Base-by-base conservation (phyloP, 148 eudicot genomes). In the Gaultheria prostrata region DNA sequence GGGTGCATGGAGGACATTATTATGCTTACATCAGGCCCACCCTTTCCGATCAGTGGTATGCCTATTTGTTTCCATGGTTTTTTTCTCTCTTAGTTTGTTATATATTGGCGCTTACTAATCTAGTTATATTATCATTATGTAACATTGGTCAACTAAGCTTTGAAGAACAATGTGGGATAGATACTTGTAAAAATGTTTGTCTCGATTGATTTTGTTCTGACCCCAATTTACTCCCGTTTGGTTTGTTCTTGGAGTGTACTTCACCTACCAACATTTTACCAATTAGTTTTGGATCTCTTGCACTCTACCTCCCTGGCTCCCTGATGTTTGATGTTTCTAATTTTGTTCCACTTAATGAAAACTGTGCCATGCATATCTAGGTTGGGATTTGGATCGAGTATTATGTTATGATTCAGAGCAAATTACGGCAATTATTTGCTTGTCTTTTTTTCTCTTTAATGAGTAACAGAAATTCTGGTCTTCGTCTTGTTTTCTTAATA, bases 1-100 rank as follows among this genome's bases (percentile, higher is more conserved):
- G 98, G 43, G 95, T 94, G 76, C 94, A 93, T 82, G 98, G 98
- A 59, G 98, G 98, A 77, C 96, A 94, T 86, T 95, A 95, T 89
- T 95, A 94, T 87, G 98, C 98, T 49, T 95, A 83, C 84, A 95
- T 94, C 82, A 91, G 98, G 85, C 98, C 98, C 78, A 95, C 96
- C 35, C 93, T 94, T 71, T 89, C 96, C 77, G 96, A 95, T 77
- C 95, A 94, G 84, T 95, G 98, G 98, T 95, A 84, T 73, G 94
- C 83, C 20, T 61, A 65, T 33, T 59, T 46, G 32, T 26, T 82
- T 75, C n/a, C 11, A 10, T 10, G 33, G 24, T 54, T 21, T 39
- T 56, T 79, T 11, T 4, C 20, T 26, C 79, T 48, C 67, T 63
- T 1, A 0, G 11, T 17, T 75, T 49, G 5, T 39, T 30, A 67